Evolutionary conservation across 345 rosid species (phyloP), one percentile per base, ranked within the genome.

Genomic region (Dipteronia dyeriana): DNA sequence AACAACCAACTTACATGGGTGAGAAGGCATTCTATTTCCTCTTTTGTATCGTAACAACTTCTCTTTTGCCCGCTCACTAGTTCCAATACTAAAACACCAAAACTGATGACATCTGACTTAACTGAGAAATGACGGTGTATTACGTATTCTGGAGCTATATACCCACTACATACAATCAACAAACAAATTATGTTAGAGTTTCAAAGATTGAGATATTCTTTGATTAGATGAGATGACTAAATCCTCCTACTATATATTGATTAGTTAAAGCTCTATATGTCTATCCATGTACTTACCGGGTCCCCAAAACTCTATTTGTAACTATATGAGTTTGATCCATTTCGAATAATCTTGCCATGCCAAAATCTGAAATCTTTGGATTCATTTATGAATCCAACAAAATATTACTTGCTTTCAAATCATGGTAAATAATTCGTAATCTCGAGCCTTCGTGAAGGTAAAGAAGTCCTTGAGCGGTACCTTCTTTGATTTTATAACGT

Each of bases 301-400:
- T 80, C 16, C 84, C 86, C 7, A 73, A 66, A 3, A 76, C 41
- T 73, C 31, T 74, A 0, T 51, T 79, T 13, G 87, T 79, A 0
- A 47, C 51, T 8, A 11, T 75, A 0, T 39, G 69, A 10, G 82
- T 84, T 65, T 81, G 78, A 11, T 81, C 78, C 1, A 47, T 51
- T 14, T 10, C 67, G 0, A 84, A 41, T 4, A 81, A 59, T 1
- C 79, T 81, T 39, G 86, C 78, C 78, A 76, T 71, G 38, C 75
- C 84, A 23, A 84, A 84, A 17, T 84, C 84, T 68, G 82, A 53
- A 20, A 84, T 81, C 34, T 84, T 84, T 2, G 84, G 84, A 31
- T 59, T 80, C 77, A 80, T 77, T 7, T 78, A 59, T 5, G 9
- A 70, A 10, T 83, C 83, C 54, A 77, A 53, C 66, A 83, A 43